Conservation (phyloP, 495 filamentous ascomycete species). For the Penicillium subrubescens region DNA sequence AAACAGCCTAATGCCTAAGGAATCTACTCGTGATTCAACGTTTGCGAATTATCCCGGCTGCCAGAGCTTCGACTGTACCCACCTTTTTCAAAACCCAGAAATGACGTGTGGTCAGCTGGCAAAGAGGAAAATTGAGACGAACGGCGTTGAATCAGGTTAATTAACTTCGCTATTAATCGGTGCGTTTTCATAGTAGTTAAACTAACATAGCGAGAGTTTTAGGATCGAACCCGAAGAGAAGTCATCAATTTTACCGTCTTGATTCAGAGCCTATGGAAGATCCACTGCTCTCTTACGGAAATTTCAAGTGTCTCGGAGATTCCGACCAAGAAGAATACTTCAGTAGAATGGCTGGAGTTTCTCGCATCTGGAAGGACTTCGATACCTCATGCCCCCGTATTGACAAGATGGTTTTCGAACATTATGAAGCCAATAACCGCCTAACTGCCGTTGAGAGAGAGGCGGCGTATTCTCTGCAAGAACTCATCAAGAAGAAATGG, state of each 20-base stretch:
- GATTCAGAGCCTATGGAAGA: background rate
- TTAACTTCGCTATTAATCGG: too few relatives aligned
- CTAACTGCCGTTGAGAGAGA: background rate
- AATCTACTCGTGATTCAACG: background rate
- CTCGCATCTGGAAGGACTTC: background rate
- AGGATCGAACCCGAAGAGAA: too few relatives aligned
- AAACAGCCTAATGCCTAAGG: background rate
- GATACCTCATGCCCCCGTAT: slow-evolving; percentile 5
- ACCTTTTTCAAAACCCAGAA: too few relatives aligned
- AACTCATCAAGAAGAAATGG: slow-evolving; percentile 5
- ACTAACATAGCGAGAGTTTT: too few relatives aligned
- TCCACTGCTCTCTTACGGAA: slow-evolving; percentile 4
- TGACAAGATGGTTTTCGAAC: slow-evolving; percentile 7
- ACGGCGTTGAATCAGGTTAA: too few relatives aligned
- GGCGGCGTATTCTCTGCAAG: slow-evolving; percentile 2
- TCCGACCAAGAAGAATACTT: slow-evolving; percentile 3
- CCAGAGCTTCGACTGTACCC: too few relatives aligned
- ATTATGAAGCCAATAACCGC: slow-evolving; percentile 9
- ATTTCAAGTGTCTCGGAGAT: slow-evolving; percentile 1
- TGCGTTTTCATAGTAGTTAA: too few relatives aligned
- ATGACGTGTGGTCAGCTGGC: too few relatives aligned
- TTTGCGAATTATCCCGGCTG: too few relatives aligned
- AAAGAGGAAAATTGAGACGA: too few relatives aligned
- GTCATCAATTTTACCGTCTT: background rate
- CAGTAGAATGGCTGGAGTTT: background rate